These are phyloP conservation scores for Porcisia hertigi DNA, from an alignment of 208 protist genomes.

Conservation along the genomic window DNA sequence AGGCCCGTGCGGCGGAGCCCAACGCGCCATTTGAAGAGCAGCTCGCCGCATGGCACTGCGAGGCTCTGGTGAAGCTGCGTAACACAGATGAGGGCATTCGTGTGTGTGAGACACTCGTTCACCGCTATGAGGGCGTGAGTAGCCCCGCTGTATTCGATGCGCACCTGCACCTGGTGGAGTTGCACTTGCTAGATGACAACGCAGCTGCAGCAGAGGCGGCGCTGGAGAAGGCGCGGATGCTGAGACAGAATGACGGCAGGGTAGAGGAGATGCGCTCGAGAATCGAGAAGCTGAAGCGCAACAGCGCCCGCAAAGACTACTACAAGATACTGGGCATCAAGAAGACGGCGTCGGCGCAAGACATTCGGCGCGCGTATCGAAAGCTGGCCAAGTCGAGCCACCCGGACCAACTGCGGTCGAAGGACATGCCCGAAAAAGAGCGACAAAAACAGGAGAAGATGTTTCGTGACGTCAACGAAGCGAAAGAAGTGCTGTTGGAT, in stretches of 20 bases:
- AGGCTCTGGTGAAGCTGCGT: slow-evolving; percentile 63
- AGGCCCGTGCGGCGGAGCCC: slow-evolving; percentile 45
- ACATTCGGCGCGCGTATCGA: slow-evolving; percentile 92
- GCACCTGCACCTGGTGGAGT: slow-evolving; percentile 65
- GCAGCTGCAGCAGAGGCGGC: slow-evolving; percentile 56
- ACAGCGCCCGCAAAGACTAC: slow-evolving; percentile 83
- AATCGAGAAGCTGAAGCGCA: slow-evolving; percentile 63
- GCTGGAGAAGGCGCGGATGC: slow-evolving; percentile 42
- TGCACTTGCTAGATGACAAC: slow-evolving; percentile 84
- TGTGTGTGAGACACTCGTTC: slow-evolving; percentile 50
- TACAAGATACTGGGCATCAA: slow-evolving; percentile 92
- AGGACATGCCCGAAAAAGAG: slow-evolving; percentile 67
- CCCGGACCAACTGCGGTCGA: slow-evolving; percentile 87
- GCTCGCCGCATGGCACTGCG: slow-evolving; percentile 77
- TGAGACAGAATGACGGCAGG: slow-evolving; percentile 36
- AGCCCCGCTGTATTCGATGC: slow-evolving; percentile 50
- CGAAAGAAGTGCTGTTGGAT: slow-evolving; percentile 89
- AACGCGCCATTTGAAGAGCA: slow-evolving; percentile 67
- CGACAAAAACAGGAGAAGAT: slow-evolving; percentile 66
- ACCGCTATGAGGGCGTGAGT: slow-evolving; percentile 37
- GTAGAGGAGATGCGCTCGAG: slow-evolving; percentile 40
- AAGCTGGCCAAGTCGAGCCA: slow-evolving; percentile 88
- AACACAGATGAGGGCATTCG: slow-evolving; percentile 53
- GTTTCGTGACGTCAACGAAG: slow-evolving; percentile 92
- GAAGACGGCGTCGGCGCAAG: slow-evolving; percentile 69